These are phyloP conservation scores for Mycena chlorophos DNA, from an alignment of 768 basidiomycete species.

Conservation along the genomic window DNA sequence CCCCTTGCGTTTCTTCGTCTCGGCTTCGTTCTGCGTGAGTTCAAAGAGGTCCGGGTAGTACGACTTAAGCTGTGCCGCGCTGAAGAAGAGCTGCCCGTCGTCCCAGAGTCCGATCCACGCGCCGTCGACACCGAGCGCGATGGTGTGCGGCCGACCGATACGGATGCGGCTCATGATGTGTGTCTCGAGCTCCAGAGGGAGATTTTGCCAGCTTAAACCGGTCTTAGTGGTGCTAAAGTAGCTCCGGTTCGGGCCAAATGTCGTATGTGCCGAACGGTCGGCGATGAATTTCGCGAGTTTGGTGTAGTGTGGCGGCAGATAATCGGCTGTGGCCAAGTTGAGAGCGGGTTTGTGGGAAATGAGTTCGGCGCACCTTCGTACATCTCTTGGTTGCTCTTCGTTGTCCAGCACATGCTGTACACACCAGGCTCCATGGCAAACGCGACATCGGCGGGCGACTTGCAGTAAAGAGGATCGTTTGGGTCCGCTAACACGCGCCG, in stretches of 20 bases:
- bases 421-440: constrained; percentile 13
- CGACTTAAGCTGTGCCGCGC: not conserved
- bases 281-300: constrained; percentile 7
- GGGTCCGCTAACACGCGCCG: constrained; percentile 3
- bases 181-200: constrained; percentile 4
- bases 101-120: constrained; percentile 7
- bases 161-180: constrained; percentile 7
- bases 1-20: constrained; percentile 4
- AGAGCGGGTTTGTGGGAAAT: not conserved
- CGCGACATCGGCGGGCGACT: constrained; percentile 8
- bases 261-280: not conserved
- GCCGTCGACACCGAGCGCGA: constrained; percentile 10
- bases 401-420: constrained; percentile 11
- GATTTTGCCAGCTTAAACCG: constrained; percentile 18
- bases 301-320: constrained; percentile 7
- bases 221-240: constrained; percentile 9
- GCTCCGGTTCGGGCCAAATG: constrained; percentile 15
- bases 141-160: constrained; percentile 7
- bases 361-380: constrained; percentile 5
- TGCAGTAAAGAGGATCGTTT: not conserved
- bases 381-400: not conserved
- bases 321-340: not conserved
- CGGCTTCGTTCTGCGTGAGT: constrained; percentile 4
- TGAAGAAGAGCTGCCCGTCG: constrained; percentile 2
- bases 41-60: constrained; percentile 3